Base-by-base conservation (phyloP, 345 rosid genomes). In the Hibiscus syriacus region DNA sequence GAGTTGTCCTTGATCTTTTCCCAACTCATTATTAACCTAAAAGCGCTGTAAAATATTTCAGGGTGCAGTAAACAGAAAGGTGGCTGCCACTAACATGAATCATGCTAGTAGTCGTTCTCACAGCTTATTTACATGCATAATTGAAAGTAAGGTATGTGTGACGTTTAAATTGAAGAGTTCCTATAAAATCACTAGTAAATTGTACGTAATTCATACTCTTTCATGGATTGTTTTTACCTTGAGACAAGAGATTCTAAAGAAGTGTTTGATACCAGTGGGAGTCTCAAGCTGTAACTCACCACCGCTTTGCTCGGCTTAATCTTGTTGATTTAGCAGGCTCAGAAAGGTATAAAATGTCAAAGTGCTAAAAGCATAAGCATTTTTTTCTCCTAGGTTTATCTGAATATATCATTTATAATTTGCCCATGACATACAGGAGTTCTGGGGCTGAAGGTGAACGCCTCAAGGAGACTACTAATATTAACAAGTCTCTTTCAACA, bases 381-480 rank as follows among this genome's bases (percentile, higher is more conserved):
- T 34, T 50, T 38, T 50, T 64, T 50, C 12, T 12, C 66, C 38
- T 14, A 11, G 39, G 11, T 52, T 53, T 66, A 30, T 25, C 30
- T 32, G 13, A 54, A 6, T 22, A 38, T 52, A 27, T 26, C 19
- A 66, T 70, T 73, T 72, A 74, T 74, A 23, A 66, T 69, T 20
- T 66, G 19, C 26, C 39, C 14, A 52, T 66, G 45, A 52, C 73
- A 95, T 98, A 79, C 99, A 95, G 92, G 81, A 88, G 90, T 77
- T 95, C 99, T 74, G 98, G 98, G 55, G 98, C 99, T 67, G 99
- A 95, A 80, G 99, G 98, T 73, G 99, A 95, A 75, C 97, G 99
- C 30, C 92, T 95, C 34, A 95, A 90, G 82, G 99, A 95, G 84
- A 98, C 99, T 52, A 92, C 98, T 45, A 95, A 92, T 63, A 95